A percentile compares a stretch with the other conserved stretches of the same genome.
Evolutionary conservation across 1,284 basidiomycete genomes (phyloP).

Genomic region (Megacollybia platyphylla): DNA sequence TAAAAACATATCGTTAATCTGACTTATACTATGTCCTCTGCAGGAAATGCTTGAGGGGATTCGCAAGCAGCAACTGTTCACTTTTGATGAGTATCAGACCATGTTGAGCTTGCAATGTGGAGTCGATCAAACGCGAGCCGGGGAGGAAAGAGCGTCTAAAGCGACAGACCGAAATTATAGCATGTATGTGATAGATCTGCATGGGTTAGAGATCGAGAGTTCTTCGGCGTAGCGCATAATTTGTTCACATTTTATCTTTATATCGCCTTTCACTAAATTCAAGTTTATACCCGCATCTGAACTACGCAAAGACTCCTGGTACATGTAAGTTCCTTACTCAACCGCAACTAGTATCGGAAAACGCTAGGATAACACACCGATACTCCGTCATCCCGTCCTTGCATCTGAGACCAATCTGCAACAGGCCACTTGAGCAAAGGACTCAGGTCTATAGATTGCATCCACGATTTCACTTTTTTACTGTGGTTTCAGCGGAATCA

Average conservation of each 20-base stretch:
- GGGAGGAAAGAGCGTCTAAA: constrained; percentile 33
- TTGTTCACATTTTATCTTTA: neutral
- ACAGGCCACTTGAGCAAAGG: too few relatives aligned
- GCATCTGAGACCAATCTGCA: too few relatives aligned
- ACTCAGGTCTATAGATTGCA: neutral
- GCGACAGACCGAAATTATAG: constrained; percentile 60
- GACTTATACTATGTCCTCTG: neutral
- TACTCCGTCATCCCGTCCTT: too few relatives aligned
- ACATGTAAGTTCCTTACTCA: neutral
- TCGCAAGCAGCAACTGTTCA: constrained; percentile 51
- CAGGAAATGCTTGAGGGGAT: constrained; percentile 69
- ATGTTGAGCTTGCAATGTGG: constrained; percentile 85
- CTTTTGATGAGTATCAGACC: constrained; percentile 83
- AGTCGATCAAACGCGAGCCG: constrained; percentile 38
- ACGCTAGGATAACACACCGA: too few relatives aligned
- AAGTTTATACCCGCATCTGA: too few relatives aligned
- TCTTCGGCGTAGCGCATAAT: constrained; percentile 8
- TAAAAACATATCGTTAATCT: constrained; percentile 1
- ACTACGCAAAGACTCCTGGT: too few relatives aligned
- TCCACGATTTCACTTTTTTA: neutral
- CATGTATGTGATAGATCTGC: constrained; percentile 73
- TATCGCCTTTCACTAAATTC: neutral
- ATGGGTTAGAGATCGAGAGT: constrained; percentile 60
- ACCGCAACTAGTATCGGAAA: too few relatives aligned
- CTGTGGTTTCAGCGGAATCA: neutral